Base-by-base conservation (phyloP, 306 rosid genomes). In the Vigna trinervia region DNA sequence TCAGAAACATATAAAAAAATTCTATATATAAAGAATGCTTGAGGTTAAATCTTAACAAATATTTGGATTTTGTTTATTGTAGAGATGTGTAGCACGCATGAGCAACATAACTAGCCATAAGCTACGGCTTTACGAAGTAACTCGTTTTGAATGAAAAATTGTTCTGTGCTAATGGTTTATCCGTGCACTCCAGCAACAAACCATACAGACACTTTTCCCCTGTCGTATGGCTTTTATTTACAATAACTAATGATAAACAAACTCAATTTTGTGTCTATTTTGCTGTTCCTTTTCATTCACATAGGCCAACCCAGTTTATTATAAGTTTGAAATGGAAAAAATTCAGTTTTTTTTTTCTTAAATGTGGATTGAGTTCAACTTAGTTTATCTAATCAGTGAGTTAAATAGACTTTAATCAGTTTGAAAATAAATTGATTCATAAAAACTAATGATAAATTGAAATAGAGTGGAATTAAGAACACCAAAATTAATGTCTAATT, bases 161-260 rank as follows among this genome's bases (percentile, higher is more conserved):
- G 38, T 14, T 9, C 4, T 45, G 5, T 30, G 36, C 59, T 17
- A 22, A 38, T 62, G 6, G 34, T 12, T 8, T 48, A 69, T 75
- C 11, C 72, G 84, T 81, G 77, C 73, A 81, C 84, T 75, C 77
- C 58, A 61, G 30, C 67, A 12, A 1, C 65, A 58, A 74, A 47
- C 36, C 3, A 71, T 22, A 19, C 43, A 57, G 9, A 9, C 59
- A 63, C 23, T 43, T 62, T 73, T 22, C 32, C 46, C 12, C 12
- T 41, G 46, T 41, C 12, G 1, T 12, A 12, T 45, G 3, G 5
- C 15, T 38, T 48, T 4, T 38, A 34, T 63, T 14, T 51, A 23
- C 4, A 52, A 3, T 39, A 66, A 76, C 59, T 66, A 15, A 75
- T 22, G 12, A 65, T 20, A 22, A 68, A 51, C 13, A 77, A 15